Evolutionary conservation across 2,329 filamentous ascomycete genomes (phyloP), one percentile per base, ranked within the genome.

Genomic region (Myriosclerotinia scirpicola): DNA sequence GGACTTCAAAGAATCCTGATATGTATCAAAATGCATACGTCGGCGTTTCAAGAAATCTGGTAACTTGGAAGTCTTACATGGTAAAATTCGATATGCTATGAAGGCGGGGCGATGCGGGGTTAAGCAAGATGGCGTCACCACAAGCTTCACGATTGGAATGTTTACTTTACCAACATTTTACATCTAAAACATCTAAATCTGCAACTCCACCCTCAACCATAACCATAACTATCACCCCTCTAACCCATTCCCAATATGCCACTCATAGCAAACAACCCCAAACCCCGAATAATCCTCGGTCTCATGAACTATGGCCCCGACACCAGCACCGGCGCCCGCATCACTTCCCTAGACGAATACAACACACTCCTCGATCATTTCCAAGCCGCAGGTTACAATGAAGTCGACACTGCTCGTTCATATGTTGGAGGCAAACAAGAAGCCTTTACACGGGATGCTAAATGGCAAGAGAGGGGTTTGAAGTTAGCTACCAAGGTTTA

Each of bases 261-360:
- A 71, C 71, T 76, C 26, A 48, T 74, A 46, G 61, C 68, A 12
- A 69, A 46, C 5, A 67, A 59, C 46, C 78, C 78, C 65, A 89
- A 87, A 72, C 84, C 88, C 70, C 68, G 73, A 67, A 82, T 92
- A 73, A 92, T 96, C 81, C 87, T 96, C 50, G 92, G 92, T 71
- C 83, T 93, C 65, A 95, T 96, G 92, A 93, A 90, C 75, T 93
- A 92, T 80, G 90, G 90, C 40, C 87, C 90, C 2, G 84, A 86
- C 67, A 82, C 83, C 67, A 72, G 75, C 50, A 75, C 78, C 15
- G 91, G 90, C 46, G 91, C 89, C 54, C 87, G 92, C 55, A 87
- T 96, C 74, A 93, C 90, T 12, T 80, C 82, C 65, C 42, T 83
- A 2, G 77, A 86, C 67, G 88, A 90, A 54, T 92, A 89, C 80